Percentiles rank a stretch among this genome's conserved stretches.
phyloP scores from a whole-genome alignment of 2,329 filamentous ascomycete species.

The Diaporthe australafricana region DNA sequence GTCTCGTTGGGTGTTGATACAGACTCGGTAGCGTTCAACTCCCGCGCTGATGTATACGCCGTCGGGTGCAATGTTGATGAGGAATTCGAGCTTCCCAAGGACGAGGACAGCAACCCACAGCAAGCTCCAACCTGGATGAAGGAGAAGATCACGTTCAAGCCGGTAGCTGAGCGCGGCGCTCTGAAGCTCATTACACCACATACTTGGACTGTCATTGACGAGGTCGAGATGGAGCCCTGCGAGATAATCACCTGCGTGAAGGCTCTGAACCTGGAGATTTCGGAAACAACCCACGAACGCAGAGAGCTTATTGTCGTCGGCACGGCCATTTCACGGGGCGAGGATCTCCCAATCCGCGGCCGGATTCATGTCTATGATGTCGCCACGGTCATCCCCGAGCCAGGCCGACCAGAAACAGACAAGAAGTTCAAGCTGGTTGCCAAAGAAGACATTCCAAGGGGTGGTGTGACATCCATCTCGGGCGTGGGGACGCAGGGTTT shows the following conservation, averaged over 20 bases:
- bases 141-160: conserved; percentile 74
- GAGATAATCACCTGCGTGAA: conserved; percentile 87
- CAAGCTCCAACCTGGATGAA: conserved; percentile 67
- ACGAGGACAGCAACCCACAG: conserved; percentile 72
- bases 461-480: conserved; percentile 88
- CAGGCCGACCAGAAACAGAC: conserved; percentile 85
- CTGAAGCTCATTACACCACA: conserved; percentile 83
- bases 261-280: conserved; percentile 87
- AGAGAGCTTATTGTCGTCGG: conserved; percentile 86
- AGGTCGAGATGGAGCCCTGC: conserved; percentile 75
- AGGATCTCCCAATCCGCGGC: conserved; percentile 88
- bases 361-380: conserved; percentile 92
- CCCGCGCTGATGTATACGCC: conserved; percentile 79
- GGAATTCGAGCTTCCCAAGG: conserved; percentile 85
- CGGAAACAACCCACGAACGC: conserved; percentile 89
- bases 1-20: conserved; percentile 77
- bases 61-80: conserved; percentile 76
- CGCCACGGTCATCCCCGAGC: conserved; percentile 90
- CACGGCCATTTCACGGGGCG: conserved; percentile 86
- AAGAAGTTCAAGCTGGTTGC: conserved; percentile 87
- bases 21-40: conserved; percentile 80
- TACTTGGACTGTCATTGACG: conserved; percentile 84
- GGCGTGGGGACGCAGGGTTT: conserved; percentile 89
- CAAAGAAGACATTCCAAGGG: conserved; percentile 90
- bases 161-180: conserved; percentile 76